Base-by-base conservation (phyloP, 495 filamentous ascomycete species). In the Podospora fimiseda region DNA sequence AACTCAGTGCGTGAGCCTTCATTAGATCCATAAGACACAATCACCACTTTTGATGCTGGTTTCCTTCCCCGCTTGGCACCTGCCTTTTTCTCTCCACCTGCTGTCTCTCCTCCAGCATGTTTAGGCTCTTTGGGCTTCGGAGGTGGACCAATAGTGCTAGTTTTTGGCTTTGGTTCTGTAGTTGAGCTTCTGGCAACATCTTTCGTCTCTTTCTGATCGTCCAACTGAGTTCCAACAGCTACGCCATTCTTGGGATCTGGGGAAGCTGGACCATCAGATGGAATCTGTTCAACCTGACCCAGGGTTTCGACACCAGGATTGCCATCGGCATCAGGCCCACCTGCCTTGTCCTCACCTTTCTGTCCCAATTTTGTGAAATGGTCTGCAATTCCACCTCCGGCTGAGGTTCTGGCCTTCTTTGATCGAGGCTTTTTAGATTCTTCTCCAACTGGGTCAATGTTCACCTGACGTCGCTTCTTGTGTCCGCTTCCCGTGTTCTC, bases 131-230 rank as follows among this genome's bases (percentile, higher is more conserved):
- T 75, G 0, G 66, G 55, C 14, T 53, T 70, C 0, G 76, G 78
- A 4, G 78, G 78, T 20, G 78, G 74, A n/a, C 76, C 78, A 55
- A 80, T 74, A 2, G 77, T 80, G 21, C 78, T 77, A 8, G 76
- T 79, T 33, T 70, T 70, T 13, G 67, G 69, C 44, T 80, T 79
- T n/a, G n/a, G n/a, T n/a, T n/a, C n/a, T n/a, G n/a, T n/a, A n/a
- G n/a, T n/a, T n/a, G n/a, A n/a, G n/a, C n/a, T n/a, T n/a, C n/a
- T n/a, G 33, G 33, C 24, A 9, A 5, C 9, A 3, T 22, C 33
- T 0, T 41, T n/a, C 13, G 4, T 5, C 16, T 41, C 39, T 5
- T 18, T 4, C 4, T 4, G 8, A n/a, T 41, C 39, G 33, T 8
- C 33, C 8, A 37, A 37, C 8, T 37, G 33, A 37, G n/a, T n/a